These are phyloP conservation scores for Penicillium diatomitis DNA, from an alignment of 495 filamentous ascomycete species.

Conservation along the genomic window DNA sequence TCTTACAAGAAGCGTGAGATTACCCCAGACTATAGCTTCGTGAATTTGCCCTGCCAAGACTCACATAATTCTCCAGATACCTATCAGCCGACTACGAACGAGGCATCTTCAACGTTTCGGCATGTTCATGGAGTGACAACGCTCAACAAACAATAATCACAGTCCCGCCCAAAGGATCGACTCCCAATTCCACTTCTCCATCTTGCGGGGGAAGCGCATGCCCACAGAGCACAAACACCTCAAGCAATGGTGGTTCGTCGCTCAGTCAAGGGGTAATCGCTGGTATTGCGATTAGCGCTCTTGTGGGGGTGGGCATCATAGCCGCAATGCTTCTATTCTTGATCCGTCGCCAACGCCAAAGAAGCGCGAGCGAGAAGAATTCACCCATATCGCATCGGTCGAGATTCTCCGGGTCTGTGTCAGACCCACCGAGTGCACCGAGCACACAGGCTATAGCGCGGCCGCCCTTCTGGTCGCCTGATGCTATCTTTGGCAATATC, in stretches of 20 bases:
- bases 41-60: neutral
- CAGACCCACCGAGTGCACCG: conserved; percentile 4
- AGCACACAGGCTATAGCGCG: conserved; percentile 2
- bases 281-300: conserved; percentile 16
- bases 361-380: conserved; percentile 6
- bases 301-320: conserved; percentile 11
- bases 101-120: conserved; percentile 35
- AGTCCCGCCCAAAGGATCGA: conserved; percentile 2
- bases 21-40: neutral
- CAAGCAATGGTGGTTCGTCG: conserved; percentile 1
- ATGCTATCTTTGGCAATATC: conserved; percentile 1
- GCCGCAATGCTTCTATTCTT: conserved; percentile 8
- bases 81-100: conserved; percentile 58
- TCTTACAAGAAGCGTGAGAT: conserved; percentile 55
- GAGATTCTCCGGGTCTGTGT: conserved; percentile 9
- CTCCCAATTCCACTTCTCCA: neutral
- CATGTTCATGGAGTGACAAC: conserved; percentile 10
- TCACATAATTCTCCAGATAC: conserved; percentile 27
- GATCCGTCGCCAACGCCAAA: conserved; percentile 13
- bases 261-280: conserved; percentile 23
- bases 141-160: conserved; percentile 10
- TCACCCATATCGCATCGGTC: conserved; percentile 6
- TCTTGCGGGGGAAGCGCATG: conserved; percentile 3
- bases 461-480: conserved; percentile 10
- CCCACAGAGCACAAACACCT: neutral